A percentile compares a stretch with the other conserved stretches of the same genome.
Evolutionary conservation across 2,329 filamentous ascomycete genomes (phyloP).

Genomic region (Aureobasidium subglaciale): DNA sequence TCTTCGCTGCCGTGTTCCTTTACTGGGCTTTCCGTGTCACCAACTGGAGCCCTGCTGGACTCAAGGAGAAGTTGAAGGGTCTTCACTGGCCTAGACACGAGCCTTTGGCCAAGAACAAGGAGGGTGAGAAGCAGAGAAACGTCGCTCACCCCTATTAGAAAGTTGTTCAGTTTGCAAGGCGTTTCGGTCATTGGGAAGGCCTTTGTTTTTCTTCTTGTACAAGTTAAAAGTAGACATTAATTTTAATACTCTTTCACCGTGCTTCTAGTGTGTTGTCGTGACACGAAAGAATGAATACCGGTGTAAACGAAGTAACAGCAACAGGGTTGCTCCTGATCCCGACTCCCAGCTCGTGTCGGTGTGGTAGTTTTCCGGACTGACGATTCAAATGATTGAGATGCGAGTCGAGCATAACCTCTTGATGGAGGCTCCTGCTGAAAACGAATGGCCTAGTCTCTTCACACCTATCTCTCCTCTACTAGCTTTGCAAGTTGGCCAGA

Average conservation of each 20-base stretch:
- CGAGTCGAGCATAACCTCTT: too few relatives aligned
- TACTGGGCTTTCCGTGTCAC: constrained; percentile 58
- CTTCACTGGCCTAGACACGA: background rate
- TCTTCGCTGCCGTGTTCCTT: constrained; percentile 48
- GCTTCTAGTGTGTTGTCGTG: too few relatives aligned
- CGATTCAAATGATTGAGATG: too few relatives aligned
- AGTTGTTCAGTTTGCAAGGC: background rate
- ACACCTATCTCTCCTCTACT: too few relatives aligned
- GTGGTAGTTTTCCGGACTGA: too few relatives aligned
- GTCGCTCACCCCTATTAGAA: background rate
- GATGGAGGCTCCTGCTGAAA: too few relatives aligned
- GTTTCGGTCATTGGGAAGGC: background rate
- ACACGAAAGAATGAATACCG: too few relatives aligned
- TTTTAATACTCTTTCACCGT: background rate
- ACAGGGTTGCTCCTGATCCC: too few relatives aligned
- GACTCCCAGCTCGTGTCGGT: too few relatives aligned
- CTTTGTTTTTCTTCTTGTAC: background rate
- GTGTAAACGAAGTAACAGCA: too few relatives aligned
- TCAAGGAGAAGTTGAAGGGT: background rate
- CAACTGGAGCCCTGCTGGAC: background rate
- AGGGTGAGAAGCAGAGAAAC: constrained; percentile 1
- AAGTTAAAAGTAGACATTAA: background rate
- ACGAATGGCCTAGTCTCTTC: too few relatives aligned
- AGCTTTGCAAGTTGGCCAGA: too few relatives aligned
- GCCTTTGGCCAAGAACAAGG: background rate